Evolutionary conservation across 768 basidiomycete species (phyloP).

Genomic region (Boletus coccyginus): DNA sequence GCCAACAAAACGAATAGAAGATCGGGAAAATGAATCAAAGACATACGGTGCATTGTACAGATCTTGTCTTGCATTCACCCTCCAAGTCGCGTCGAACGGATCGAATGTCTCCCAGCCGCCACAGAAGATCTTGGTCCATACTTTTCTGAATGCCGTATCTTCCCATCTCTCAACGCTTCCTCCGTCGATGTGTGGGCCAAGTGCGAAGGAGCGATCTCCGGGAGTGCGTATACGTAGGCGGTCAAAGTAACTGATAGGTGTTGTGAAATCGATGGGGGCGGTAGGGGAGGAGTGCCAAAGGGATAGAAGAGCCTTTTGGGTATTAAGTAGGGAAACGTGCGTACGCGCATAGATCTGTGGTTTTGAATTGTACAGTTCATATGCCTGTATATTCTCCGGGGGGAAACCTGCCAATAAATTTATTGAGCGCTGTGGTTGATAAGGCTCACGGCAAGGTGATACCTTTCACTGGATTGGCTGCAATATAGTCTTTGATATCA

Average conservation of each 20-base stretch:
- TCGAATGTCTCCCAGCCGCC: slow-evolving; percentile 49
- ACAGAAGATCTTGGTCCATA: slow-evolving; percentile 44
- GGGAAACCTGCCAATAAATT: slow-evolving; percentile 53
- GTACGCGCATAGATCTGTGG: slow-evolving; percentile 66
- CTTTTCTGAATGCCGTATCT: slow-evolving; percentile 40
- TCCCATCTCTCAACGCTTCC: slow-evolving; percentile 59
- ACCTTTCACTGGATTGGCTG: slow-evolving; percentile 54
- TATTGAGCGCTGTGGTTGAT: neutral
- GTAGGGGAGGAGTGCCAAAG: slow-evolving; percentile 52
- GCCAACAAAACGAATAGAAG: neutral
- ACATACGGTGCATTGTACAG: slow-evolving; percentile 57
- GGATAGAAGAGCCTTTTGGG: slow-evolving; percentile 55
- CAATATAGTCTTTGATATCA: slow-evolving; percentile 52
- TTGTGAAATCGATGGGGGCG: slow-evolving; percentile 44
- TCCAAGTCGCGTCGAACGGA: slow-evolving; percentile 45
- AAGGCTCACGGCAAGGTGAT: neutral
- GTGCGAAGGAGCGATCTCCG: slow-evolving; percentile 63
- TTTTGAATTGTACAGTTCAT: slow-evolving; percentile 68
- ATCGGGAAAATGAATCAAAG: neutral
- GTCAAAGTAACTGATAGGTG: slow-evolving; percentile 76
- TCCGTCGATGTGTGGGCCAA: slow-evolving; percentile 60
- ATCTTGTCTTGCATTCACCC: slow-evolving; percentile 54
- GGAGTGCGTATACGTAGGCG: slow-evolving; percentile 70
- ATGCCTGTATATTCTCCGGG: slow-evolving; percentile 63
- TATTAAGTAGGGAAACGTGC: slow-evolving; percentile 54